A percentile compares a stretch with the other conserved stretches of the same genome.
These are phyloP conservation scores for Colletotrichum simmondsii DNA, from an alignment of 2,329 filamentous ascomycete species.

Conservation along the genomic window DNA sequence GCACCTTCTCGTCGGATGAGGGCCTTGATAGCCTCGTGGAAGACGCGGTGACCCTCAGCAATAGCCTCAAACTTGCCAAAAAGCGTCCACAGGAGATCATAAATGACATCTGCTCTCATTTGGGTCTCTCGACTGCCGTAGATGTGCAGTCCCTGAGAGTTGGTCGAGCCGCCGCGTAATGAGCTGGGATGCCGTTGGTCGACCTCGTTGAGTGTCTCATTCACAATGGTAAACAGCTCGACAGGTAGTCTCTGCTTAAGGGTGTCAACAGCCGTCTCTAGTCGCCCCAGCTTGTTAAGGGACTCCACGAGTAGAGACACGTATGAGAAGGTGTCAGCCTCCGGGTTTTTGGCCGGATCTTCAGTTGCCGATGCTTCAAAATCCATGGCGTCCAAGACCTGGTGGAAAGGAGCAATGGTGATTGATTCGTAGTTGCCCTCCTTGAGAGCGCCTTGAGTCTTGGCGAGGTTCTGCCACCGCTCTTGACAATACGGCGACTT, in stretches of 20 bases:
- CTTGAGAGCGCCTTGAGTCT: conserved; percentile 67
- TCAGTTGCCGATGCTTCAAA: conserved; percentile 75
- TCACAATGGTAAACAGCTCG: conserved; percentile 92
- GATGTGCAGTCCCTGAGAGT: conserved; percentile 67
- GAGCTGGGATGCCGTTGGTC: conserved; percentile 92
- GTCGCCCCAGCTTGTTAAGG: conserved; percentile 85
- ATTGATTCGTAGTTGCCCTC: conserved; percentile 60
- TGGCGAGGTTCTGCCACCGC: conserved; percentile 87
- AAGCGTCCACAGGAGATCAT: conserved; percentile 90
- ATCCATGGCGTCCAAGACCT: conserved; percentile 70
- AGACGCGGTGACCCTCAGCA: conserved; percentile 91
- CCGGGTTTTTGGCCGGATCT: conserved; percentile 91
- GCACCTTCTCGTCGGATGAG: conserved; percentile 85
- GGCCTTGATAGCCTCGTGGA: conserved; percentile 90
- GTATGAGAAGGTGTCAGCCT: conserved; percentile 95
- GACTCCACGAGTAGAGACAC: conserved; percentile 88
- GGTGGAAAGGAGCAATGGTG: conserved; percentile 65
- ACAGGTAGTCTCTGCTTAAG: conserved; percentile 94
- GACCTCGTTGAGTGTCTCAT: conserved; percentile 93
- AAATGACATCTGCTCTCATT: conserved; percentile 84
- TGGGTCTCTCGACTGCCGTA: conserved; percentile 78
- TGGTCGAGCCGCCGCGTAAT: conserved; percentile 66
- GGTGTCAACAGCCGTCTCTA: conserved; percentile 88
- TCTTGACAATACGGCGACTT: conserved; percentile 98
- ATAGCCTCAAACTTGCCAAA: conserved; percentile 99